Base-by-base conservation (phyloP, 2,329 filamentous ascomycete species). In the Harringtonia aguacate region DNA sequence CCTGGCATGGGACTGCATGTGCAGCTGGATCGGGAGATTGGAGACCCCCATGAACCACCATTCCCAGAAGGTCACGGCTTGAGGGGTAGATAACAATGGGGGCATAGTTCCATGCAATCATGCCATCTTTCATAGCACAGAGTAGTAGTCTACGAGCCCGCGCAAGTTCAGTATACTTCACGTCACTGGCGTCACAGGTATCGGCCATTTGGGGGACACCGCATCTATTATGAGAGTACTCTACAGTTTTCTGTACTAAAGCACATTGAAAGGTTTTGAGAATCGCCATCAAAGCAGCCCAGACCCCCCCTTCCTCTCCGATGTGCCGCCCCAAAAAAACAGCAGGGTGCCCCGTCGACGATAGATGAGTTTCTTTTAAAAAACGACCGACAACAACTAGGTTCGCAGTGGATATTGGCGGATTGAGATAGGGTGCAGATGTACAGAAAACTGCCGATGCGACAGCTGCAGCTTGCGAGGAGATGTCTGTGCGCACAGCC, bases 401-500 rank as follows among this genome's bases (percentile, higher is more conserved):
- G n/a, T 43, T 44, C 30, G 27, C 39, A 42, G 39, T 43, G 44
- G 44, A 46, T 46, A 46, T 46, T 29, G 29, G 38, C 33, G 43
- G 36, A 34, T 33, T 42, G 36, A 39, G 36, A 39, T 35, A 39
- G 34, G 44, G 29, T 38, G 39, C 22, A 28, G 39, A 42, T 35
- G 35, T 38, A 43, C 39, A 43, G 34, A 38, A 42, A 43, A 43
- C 43, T 24, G n/a, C 22, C 39, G 29, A 17, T 17, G 36, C 39
- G n/a, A 37, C 30, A 41, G 17, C 15, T 20, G 24, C 24, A 7
- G 24, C 6, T 10, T 10, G 24, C n/a, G 20, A 15, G n/a, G 39
- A 29, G 15, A 27, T 15, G 14, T 29, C 8, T 30, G 39, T n/a
- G n/a, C n/a, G n/a, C n/a, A n/a, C n/a, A n/a, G n/a, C n/a, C n/a